Evolutionary conservation across 2,329 filamentous ascomycete genomes (phyloP), one percentile per base, ranked within the genome.

Genomic region (Tolypocladium cylindrosporum): DNA sequence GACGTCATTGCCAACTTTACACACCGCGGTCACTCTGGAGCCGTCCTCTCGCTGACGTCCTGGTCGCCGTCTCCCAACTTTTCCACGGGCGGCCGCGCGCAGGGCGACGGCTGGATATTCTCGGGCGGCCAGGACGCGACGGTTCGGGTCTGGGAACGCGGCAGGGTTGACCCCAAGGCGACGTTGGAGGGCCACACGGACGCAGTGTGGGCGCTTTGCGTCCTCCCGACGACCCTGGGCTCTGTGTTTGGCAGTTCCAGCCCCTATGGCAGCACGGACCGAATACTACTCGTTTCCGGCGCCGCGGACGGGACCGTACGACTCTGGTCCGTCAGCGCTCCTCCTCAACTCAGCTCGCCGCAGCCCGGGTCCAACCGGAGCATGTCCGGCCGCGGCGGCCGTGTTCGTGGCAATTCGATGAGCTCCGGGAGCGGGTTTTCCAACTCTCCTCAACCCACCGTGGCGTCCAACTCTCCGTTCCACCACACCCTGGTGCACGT

Each of bases 31-130:
- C 94, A 99, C 69, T 83, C 87, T n/a, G 93, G 94, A 3, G 85
- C 91, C 2, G 92, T 99, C 2, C 89, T 95, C 45, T 91, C 85
- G 50, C 76, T 99, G 34, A 87, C 93, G 0, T 89, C 93, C 4
- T 97, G 91, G 80, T 91, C 91, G 2, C 87, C 91, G 2, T 87
- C 90, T 2, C 89, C 90, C 34, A 94, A 90, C 68, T 96, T 97
- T 70, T 89, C 90, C 9, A 95, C 91, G 21, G 90, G 92, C 41
- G 91, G 92, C 8, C 85, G 92, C 61, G 90, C 90, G 9, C 85
- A 89, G 65, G 93, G 93, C 39, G 94, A 97, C 66, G 94, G 94
- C 36, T 99, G 94, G 94, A 92, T 99, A 63, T 99, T 99, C 73
- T 97, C 93, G 6, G 94, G 94, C 60, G 94, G 94, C 4, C 91